These are phyloP conservation scores for Talaromyces piceae DNA, from an alignment of 2,329 filamentous ascomycete species.

Conservation along the genomic window DNA sequence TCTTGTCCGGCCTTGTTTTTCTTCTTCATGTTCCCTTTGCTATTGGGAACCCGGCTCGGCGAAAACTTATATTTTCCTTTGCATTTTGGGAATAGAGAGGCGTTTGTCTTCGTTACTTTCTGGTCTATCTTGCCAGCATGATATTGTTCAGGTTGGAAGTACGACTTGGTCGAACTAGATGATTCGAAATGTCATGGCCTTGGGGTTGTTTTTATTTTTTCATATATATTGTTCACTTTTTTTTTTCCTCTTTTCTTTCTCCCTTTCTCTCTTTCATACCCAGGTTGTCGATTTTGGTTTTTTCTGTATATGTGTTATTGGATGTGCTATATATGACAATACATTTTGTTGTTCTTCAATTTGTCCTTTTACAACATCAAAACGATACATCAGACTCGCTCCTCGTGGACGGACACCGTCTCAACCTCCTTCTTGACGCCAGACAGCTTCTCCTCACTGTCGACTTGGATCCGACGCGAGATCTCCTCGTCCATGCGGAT, in stretches of 20 bases:
- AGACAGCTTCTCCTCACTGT: slow-evolving; percentile 5
- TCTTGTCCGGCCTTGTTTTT: background rate
- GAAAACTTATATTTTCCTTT: background rate
- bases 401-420: slow-evolving; percentile 3
- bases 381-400: background rate
- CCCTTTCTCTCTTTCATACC: background rate
- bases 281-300: background rate
- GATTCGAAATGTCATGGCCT: background rate
- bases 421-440: background rate
- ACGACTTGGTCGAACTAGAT: too few species aligned
- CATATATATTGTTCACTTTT: too few species aligned
- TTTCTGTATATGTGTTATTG: background rate
- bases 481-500: slow-evolving; percentile 16
- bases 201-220: too few species aligned
- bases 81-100: slow-evolving; percentile 10
- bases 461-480: slow-evolving; percentile 2
- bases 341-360: slow-evolving; percentile 1
- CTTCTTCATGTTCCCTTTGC: background rate
- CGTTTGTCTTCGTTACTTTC: background rate
- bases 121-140: background rate
- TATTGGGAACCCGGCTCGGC: background rate
- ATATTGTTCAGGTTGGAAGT: background rate
- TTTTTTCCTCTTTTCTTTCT: too few species aligned
- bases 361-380: background rate
- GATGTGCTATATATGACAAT: slow-evolving; percentile 1